These are phyloP conservation scores for Trametes punicea DNA, from an alignment of 768 basidiomycete genomes.

Conservation along the genomic window DNA sequence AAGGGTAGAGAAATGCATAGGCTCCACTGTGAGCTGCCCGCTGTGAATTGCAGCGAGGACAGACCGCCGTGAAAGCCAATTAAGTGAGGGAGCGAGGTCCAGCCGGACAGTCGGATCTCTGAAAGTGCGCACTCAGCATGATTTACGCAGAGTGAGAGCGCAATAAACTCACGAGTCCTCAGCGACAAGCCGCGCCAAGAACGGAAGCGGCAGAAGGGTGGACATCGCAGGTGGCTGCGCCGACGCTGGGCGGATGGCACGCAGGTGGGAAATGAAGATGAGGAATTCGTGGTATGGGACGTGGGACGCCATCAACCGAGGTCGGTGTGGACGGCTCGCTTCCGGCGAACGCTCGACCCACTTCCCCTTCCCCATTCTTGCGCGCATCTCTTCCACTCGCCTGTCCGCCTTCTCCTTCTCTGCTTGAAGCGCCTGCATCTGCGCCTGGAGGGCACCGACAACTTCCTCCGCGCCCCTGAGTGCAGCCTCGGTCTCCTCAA, in stretches of 20 bases:
- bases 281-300: slow-evolving; percentile 78
- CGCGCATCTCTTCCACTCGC: slow-evolving; percentile 46
- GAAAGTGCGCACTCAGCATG: slow-evolving; percentile 6
- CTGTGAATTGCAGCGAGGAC: slow-evolving; percentile 82
- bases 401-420: slow-evolving; percentile 64
- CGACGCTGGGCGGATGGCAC: slow-evolving; percentile 61
- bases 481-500: slow-evolving; percentile 71
- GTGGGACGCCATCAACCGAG: slow-evolving; percentile 62
- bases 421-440: slow-evolving; percentile 72
- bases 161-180: slow-evolving; percentile 83
- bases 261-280: slow-evolving; percentile 72
- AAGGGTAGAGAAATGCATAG: slow-evolving; percentile 61
- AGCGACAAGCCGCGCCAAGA: slow-evolving; percentile 65
- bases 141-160: background rate
- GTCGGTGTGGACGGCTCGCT: slow-evolving; percentile 23
- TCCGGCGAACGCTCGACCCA: slow-evolving; percentile 48
- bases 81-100: slow-evolving; percentile 90
- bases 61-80: slow-evolving; percentile 87
- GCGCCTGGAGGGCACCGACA: slow-evolving; percentile 76
- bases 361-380: slow-evolving; percentile 65
- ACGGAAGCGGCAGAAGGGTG: slow-evolving; percentile 73
- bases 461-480: slow-evolving; percentile 84
- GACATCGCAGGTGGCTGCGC: slow-evolving; percentile 63
- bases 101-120: slow-evolving; percentile 92
- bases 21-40: slow-evolving; percentile 87